Percentiles rank a stretch among this genome's conserved stretches.
Conservation (phyloP, 768 basidiomycete genomes). For the Candolleomyces efflorescens region DNA sequence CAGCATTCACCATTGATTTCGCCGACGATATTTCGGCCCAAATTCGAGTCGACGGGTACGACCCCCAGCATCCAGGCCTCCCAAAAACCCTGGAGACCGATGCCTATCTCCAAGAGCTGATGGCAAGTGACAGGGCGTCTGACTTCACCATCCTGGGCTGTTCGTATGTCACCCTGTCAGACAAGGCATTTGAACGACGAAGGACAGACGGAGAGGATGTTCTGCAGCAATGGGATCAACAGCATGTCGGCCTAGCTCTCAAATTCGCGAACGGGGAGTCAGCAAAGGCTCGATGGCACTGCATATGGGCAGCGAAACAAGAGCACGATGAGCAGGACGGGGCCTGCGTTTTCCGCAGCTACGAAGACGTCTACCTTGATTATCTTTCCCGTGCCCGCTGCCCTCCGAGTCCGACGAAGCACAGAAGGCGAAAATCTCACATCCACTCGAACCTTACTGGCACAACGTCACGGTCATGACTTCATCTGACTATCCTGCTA, state of each 20-base stretch:
- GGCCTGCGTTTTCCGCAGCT: slow-evolving; percentile 50
- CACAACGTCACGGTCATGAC: too few species aligned
- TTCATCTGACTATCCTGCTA: too few species aligned
- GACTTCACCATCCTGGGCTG: slow-evolving; percentile 48
- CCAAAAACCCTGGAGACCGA: slow-evolving; percentile 59
- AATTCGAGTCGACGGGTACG: slow-evolving; percentile 60
- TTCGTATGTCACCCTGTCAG: slow-evolving; percentile 48
- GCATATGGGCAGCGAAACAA: slow-evolving; percentile 58
- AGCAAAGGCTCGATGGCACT: slow-evolving; percentile 44
- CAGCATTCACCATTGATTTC: slow-evolving; percentile 44
- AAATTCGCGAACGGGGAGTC: slow-evolving; percentile 41
- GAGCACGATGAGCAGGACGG: slow-evolving; percentile 41
- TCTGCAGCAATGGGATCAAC: slow-evolving; percentile 39
- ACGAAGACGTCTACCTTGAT: slow-evolving; percentile 56
- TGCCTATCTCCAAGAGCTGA: slow-evolving; percentile 33
- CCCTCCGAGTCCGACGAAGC: slow-evolving; percentile 22
- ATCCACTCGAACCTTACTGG: not conserved
- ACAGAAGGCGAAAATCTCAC: slow-evolving; percentile 23
- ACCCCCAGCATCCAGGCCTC: slow-evolving; percentile 50
- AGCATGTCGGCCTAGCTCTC: slow-evolving; percentile 47
- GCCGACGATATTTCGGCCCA: slow-evolving; percentile 39
- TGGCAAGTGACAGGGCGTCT: slow-evolving; percentile 26
- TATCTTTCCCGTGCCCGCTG: slow-evolving; percentile 27
- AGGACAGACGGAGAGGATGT: slow-evolving; percentile 25
- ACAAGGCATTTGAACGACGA: slow-evolving; percentile 49